Base-by-base conservation (phyloP, 768 basidiomycete species). In the Russula abietina region DNA sequence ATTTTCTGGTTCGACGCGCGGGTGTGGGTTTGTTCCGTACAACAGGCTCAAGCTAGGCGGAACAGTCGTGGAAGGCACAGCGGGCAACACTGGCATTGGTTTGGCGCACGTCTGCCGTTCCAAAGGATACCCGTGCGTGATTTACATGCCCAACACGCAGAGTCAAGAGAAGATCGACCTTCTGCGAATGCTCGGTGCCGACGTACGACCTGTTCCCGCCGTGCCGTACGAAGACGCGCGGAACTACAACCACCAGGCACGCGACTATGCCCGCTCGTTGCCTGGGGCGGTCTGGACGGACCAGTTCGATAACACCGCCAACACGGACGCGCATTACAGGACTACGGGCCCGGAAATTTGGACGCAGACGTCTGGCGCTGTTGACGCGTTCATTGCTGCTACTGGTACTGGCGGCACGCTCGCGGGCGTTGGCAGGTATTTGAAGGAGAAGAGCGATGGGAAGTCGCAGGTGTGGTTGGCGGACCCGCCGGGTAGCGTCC, bases 91-190 rank as follows among this genome's bases (percentile, higher is more conserved):
- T 9, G 96, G 95, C 45, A 97, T 97, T 60, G 95, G 95, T 39
- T 81, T 98, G 36, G 94, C 93, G 7, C 93, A 95, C 70, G 95
- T 98, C 58, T 98, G 97, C 75, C 79, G 97, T 67, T 83, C 92
- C 8, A 84, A 80, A 69, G 95, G 97, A 3, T 98, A 99, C 80
- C 91, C 87, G 73, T 98, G 97, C 73, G 96, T 99, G 11, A 99
- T 99, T 71, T 99, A 91, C 82, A 98, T 99, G 96, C 96, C 96
- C 33, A 80, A 97, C 73, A 93, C 88, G 4, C 91, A 97, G 89
- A 93, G 90, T 72, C 94, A 96, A 77, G 96, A 99, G 72, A 99
- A 99, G 79, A 97, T 98, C 59, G 96, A 99, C 75, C 84, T 99
- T 32, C 80, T 99, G 59, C 86, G 87, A 58, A 96, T 99, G 96